Percentiles rank a stretch among this genome's conserved stretches.
phyloP scores from a whole-genome alignment of 2,329 filamentous ascomycete genomes.

The Neofusicoccum kwambonambiense region DNA sequence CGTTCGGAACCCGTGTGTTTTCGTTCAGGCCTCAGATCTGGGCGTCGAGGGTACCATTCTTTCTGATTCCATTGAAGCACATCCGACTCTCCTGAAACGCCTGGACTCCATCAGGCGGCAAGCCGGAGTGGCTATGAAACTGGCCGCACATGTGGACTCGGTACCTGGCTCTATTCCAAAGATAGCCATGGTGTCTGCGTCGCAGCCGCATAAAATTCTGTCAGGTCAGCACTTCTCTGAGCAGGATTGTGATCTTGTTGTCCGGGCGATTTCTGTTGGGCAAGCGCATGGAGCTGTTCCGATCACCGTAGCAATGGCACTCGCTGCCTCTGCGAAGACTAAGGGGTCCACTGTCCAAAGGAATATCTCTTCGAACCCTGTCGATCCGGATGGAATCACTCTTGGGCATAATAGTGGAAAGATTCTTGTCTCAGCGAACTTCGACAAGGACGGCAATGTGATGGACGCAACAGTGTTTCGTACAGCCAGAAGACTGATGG shows the following conservation, averaged over 20 bases:
- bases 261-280: conserved; percentile 43
- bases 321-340: conserved; percentile 40
- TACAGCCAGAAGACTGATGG: conserved; percentile 38
- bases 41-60: too few species aligned
- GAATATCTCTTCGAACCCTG: conserved; percentile 26
- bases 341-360: conserved; percentile 37
- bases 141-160: too few species aligned
- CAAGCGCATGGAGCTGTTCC: conserved; percentile 46
- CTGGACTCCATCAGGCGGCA: too few species aligned
- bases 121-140: too few species aligned
- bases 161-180: too few species aligned
- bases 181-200: too few species aligned
- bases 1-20: too few species aligned
- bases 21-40: too few species aligned
- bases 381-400: conserved; percentile 32
- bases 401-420: conserved; percentile 40
- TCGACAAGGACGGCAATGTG: conserved; percentile 26
- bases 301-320: conserved; percentile 43
- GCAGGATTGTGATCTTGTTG: conserved; percentile 36
- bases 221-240: conserved; percentile 30
- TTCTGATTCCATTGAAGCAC: too few species aligned
- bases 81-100: too few species aligned
- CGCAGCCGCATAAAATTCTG: background rate
- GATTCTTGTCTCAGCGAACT: conserved; percentile 36
- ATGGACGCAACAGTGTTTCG: conserved; percentile 34